Base-by-base conservation (phyloP, 192 early-diverging fungal genomes). In the Coemansia sp. region DNA sequence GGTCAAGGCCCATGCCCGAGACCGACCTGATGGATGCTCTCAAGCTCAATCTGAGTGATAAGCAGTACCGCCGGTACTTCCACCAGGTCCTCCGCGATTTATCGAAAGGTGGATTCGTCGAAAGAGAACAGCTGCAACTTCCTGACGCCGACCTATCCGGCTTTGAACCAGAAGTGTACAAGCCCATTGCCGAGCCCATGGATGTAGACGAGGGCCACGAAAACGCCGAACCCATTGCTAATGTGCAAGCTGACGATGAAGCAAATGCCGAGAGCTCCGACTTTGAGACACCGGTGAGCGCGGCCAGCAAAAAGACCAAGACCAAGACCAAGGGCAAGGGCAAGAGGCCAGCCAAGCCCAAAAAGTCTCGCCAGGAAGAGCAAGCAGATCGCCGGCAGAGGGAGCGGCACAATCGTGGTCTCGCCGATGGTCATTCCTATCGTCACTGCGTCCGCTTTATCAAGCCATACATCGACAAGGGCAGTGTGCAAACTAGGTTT, bases 391-490 rank as follows among this genome's bases (percentile, higher is more conserved):
- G 54, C 54, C 11, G 6, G 8, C 35, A 51, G 36, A 13, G 36
- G 42, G 44, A 51, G 6, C 34, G 59, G 0, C 7, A n/a, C n/a
- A 5, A 39, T 3, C 44, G 41, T 17, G 27, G 51, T 8, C 44
- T 59, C 21, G 51, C 34, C 8, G 56, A 67, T 0, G 80, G 75
- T 0, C 53, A 77, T 40, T 63, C 68, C 17, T 72, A 63, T 27
- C 74, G 73, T n/a, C 75, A 75, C 7, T 83, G 81, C 50, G 45
- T 72, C 35, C 81, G 73, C 19, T 66, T 78, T 31, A 41, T 83
- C 29, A 83, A 74, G 67, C 75, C 75, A 11, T 78, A 75, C 50
- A 61, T 56, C 21, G 29, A n/a, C n/a, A n/a, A n/a, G n/a, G n/a
- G n/a, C n/a, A n/a, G n/a, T n/a, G n/a, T n/a, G n/a, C n/a, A n/a